A percentile compares a stretch with the other conserved stretches of the same genome.
phyloP scores from a whole-genome alignment of 208 protist genomes.

The Leishmania tropica region DNA sequence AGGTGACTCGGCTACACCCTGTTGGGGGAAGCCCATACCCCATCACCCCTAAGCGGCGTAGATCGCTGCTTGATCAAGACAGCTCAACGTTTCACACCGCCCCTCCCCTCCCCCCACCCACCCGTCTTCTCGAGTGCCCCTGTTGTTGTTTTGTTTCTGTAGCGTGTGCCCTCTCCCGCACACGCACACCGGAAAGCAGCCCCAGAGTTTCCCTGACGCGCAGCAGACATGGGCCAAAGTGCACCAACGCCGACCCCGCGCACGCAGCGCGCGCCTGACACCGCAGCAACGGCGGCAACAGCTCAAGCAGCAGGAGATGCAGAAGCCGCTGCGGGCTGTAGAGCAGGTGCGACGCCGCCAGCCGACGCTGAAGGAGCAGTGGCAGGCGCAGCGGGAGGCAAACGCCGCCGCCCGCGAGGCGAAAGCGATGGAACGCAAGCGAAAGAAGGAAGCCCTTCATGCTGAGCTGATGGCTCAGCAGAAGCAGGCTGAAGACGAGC shows the following conservation, averaged over 20 bases:
- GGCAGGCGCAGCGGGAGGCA: constrained; percentile 22
- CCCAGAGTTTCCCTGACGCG: not conserved
- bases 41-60: not conserved
- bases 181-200: not conserved
- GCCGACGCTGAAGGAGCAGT: constrained; percentile 33
- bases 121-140: not conserved
- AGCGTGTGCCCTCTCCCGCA: not conserved
- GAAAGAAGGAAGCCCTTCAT: constrained; percentile 29
- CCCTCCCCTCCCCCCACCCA: not conserved
- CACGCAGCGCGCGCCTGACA: not conserved
- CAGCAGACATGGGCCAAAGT: constrained; percentile 9
- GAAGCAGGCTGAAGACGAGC: constrained; percentile 13
- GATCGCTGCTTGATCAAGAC: not conserved
- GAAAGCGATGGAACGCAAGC: constrained; percentile 20
- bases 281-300: constrained; percentile 7
- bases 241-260: not conserved
- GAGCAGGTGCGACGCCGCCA: constrained; percentile 9
- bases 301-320: not conserved
- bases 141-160: too few relatives aligned
- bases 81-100: not conserved
- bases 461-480: constrained; percentile 24
- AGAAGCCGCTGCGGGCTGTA: not conserved
- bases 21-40: not conserved
- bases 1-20: not conserved
- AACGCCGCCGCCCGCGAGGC: constrained; percentile 19